These are phyloP conservation scores for Solanum raphanifolium DNA, from an alignment of 257 asterid species.

Conservation along the genomic window DNA sequence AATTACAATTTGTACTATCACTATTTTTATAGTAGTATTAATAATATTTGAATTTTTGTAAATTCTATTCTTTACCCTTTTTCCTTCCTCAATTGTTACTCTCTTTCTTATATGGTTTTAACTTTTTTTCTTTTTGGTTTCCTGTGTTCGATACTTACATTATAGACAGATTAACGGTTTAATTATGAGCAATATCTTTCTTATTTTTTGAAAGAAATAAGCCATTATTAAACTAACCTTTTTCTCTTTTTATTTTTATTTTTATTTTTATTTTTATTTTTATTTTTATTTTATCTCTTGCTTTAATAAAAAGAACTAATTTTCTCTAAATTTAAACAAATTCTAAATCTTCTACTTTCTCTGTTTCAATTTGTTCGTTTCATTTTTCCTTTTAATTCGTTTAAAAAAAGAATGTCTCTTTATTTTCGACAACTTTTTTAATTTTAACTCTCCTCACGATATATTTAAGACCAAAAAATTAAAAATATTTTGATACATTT, in stretches of 20 bases:
- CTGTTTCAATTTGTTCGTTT: neutral
- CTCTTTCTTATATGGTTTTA: neutral
- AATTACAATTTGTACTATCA: neutral
- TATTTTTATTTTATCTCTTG: neutral
- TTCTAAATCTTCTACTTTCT: neutral
- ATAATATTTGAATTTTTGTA: neutral
- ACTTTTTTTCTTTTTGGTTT: no score
- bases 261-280: neutral
- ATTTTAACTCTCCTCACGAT: neutral
- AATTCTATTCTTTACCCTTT: neutral
- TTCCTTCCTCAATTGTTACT: neutral
- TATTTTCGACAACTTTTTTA: neutral
- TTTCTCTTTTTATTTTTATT: neutral
- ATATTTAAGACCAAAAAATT: neutral
- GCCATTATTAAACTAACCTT: neutral
- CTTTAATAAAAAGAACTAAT: neutral
- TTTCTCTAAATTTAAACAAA: neutral
- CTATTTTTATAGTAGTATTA: neutral
- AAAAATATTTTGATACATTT: neutral
- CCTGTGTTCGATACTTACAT: neutral
- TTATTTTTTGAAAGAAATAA: neutral
- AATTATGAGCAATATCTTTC: neutral
- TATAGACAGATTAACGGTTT: no score
- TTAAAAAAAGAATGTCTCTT: no score
- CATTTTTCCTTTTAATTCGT: neutral